Conservation (phyloP, 2,329 filamentous ascomycete species). For the Scedosporium aurantiacum region DNA sequence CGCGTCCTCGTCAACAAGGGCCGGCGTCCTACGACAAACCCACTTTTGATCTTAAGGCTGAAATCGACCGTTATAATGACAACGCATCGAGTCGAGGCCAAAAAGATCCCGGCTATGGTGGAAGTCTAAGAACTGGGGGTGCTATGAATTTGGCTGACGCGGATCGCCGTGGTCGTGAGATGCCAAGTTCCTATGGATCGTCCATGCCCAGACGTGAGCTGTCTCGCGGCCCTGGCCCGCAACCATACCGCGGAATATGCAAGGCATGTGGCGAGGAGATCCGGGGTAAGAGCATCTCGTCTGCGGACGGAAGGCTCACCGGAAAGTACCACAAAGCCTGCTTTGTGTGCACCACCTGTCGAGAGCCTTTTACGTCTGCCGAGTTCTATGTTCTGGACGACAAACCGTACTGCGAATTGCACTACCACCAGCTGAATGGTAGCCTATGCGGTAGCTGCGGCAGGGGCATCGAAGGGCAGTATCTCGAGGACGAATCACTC, state of each 20-base stretch:
- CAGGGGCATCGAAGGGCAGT: conserved; percentile 84
- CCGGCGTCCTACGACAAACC: background rate
- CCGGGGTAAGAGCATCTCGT: conserved; percentile 84
- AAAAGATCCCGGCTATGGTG: background rate
- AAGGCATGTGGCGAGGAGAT: conserved; percentile 72
- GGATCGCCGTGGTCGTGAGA: background rate
- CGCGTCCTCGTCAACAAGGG: background rate
- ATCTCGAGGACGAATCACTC: conserved; percentile 67
- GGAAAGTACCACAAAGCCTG: conserved; percentile 92
- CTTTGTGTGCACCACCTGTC: conserved; percentile 83
- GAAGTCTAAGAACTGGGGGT: background rate
- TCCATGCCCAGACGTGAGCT: conserved; percentile 27
- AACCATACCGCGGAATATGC: conserved; percentile 58
- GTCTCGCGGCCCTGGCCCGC: background rate
- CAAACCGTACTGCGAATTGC: conserved; percentile 77
- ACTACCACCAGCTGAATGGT: conserved; percentile 86
- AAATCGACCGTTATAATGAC: conserved; percentile 2
- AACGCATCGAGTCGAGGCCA: background rate
- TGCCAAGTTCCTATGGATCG: conserved; percentile 7
- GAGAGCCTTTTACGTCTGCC: conserved; percentile 67
- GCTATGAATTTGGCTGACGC: background rate
- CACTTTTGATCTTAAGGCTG: background rate
- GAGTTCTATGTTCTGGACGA: conserved; percentile 90
- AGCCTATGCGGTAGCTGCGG: conserved; percentile 74
- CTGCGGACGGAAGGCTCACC: conserved; percentile 80